Base-by-base conservation (phyloP, 306 rosid genomes). In the Castanopsis chinensis region DNA sequence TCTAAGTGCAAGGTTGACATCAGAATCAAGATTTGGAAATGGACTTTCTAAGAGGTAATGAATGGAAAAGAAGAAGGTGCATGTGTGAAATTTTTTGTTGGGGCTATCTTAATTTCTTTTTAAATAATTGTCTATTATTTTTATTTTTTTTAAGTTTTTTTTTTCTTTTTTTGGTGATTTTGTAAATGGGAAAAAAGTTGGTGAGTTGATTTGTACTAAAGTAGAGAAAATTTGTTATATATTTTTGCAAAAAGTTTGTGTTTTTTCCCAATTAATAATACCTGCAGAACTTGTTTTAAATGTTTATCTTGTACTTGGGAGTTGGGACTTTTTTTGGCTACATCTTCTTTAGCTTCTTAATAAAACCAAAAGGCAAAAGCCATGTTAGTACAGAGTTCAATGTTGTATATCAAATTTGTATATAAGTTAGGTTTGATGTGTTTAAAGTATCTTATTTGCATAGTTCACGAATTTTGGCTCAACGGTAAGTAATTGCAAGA, bases 21-120 rank as follows among this genome's bases (percentile, higher is more conserved):
- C 4, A 84, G 89, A 72, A 41, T 95, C 76, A 95, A 95, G 98
- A 95, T 95, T 95, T 95, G 99, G 99, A 95, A 93, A 70, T 95
- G 98, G 99, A 91, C 95, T 3, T 37, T 95, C 77, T 90, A 88
- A 32, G 74, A 75, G 69, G 65, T 10, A 27, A 18, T 7, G 13
- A 70, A 12, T 64, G 23, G 20, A 21, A 35, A 19, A 65, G 6
- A 76, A 78, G 19, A 35, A 64, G 77, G 55, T 64, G 45, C 45
- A 8, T 41, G 41, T 56, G 4, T 64, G 58, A 77, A 83, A 82
- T 86, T 49, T 74, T 75, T 58, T 49, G 79, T 74, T 18, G 18
- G 53, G 43, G 41, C 5, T 32, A 0, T 41, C 59, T 51, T 60
- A 71, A 3, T 71, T 4, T 68, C 56, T 11, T 35, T 15, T 37